Percentiles rank a stretch among this genome's conserved stretches.
Evolutionary conservation across 345 rosid genomes (phyloP).

Genomic region (Rhizophora mangle): DNA sequence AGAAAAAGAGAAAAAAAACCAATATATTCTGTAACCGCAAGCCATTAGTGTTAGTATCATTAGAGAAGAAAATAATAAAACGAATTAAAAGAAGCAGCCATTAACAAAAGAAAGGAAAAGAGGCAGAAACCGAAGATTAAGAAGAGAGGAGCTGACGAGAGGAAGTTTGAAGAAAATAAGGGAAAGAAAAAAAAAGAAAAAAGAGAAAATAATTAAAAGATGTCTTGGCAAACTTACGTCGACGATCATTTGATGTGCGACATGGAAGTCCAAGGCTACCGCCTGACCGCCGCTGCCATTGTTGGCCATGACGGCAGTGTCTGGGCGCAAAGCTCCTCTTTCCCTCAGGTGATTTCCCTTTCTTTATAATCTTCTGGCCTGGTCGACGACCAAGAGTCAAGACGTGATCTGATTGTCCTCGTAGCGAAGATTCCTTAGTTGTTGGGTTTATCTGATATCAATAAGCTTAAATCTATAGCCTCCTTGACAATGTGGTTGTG

Average conservation of each 20-base stretch:
- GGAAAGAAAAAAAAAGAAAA: no score
- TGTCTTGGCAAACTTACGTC: conserved; percentile 37
- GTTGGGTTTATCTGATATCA: no score
- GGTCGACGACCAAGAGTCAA: neutral
- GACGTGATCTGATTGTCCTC: no score
- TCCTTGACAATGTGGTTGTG: no score
- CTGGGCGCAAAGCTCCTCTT: conserved; percentile 52
- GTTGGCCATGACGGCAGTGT: conserved; percentile 54
- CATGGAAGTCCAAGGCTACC: conserved; percentile 45
- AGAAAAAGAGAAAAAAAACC: no score
- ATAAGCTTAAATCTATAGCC: no score
- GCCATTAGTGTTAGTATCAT: no score
- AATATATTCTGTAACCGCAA: no score
- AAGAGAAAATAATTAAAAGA: neutral
- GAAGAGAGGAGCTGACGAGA: neutral
- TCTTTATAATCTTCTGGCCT: neutral
- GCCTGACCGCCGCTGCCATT: conserved; percentile 46
- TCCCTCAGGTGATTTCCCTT: conserved; percentile 43
- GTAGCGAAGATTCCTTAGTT: no score
- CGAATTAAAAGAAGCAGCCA: neutral
- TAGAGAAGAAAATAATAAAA: no score
- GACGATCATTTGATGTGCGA: conserved; percentile 39
- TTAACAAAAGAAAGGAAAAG: neutral
- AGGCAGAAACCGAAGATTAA: neutral
- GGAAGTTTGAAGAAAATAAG: neutral